Evolutionary conservation across 805 yeast genomes (phyloP).

Genomic region (Barnettozyma siamensis): DNA sequence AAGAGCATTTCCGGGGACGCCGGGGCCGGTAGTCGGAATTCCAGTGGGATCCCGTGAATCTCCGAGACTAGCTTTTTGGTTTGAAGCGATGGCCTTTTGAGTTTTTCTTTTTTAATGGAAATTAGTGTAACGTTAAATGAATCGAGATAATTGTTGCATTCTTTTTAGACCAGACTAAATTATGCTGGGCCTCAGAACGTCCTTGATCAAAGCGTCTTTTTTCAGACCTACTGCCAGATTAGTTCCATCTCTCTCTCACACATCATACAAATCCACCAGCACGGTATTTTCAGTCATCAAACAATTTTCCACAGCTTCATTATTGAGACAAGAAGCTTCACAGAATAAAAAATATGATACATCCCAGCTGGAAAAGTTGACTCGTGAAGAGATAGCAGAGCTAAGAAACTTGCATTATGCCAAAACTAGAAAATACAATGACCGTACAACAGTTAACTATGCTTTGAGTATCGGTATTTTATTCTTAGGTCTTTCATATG

Average conservation of each 20-base stretch:
- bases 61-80: neutral
- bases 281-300: neutral
- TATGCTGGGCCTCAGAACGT: constrained; percentile 1
- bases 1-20: neutral
- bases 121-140: too few relatives aligned
- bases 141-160: too few relatives aligned
- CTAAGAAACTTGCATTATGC: constrained; percentile 19
- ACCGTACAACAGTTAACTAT: constrained; percentile 54
- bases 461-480: constrained; percentile 61
- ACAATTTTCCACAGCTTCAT: constrained; percentile 5
- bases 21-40: neutral
- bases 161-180: too few relatives aligned
- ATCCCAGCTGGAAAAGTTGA: constrained; percentile 15
- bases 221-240: constrained; percentile 1
- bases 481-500: constrained; percentile 74
- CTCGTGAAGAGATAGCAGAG: constrained; percentile 21
- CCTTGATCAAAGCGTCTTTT: neutral
- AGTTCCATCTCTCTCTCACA: neutral
- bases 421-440: constrained; percentile 15
- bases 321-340: neutral
- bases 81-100: neutral
- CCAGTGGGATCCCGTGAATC: neutral
- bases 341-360: constrained; percentile 8
- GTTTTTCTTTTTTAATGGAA: neutral
- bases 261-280: neutral